Base-by-base conservation (phyloP, 2,329 filamentous ascomycete species). In the Cadophora sp. region DNA sequence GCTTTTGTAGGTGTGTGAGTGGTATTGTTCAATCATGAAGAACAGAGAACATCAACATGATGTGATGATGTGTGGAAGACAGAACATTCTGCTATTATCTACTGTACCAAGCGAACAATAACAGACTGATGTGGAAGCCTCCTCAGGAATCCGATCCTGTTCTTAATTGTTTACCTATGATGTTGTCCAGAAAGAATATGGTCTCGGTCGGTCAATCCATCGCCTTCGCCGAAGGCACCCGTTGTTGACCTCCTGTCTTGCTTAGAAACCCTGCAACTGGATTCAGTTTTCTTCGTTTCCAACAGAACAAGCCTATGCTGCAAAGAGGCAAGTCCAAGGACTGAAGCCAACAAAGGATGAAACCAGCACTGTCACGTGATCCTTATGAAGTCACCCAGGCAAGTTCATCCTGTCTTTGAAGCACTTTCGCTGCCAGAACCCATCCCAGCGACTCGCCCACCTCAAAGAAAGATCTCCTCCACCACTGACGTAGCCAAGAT, bases 401-500 rank as follows among this genome's bases (percentile, higher is more conserved):
- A 48, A 20, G 45, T 20, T 22, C 45, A 43, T 59, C 55, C 22
- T 24, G 4, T 59, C 22, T 43, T 22, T 51, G 22, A 18, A 39
- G n/a, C 14, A 13, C 8, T 13, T 5, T 4, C 36, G 3, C 16
- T 11, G 9, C 14, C 43, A 45, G 6, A 45, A 18, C 14, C n/a
- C 22, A 41, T 59, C 55, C 24, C 55, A 30, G 55, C 36, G 39
- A 30, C 13, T 33, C 56, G 41, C 24, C 14, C 8, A 16, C 16
- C 22, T 45, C 39, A 41, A 36, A 16, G 8, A 47, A 39, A 24
- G 22, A 59, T 24, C 20, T 18, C 22, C 56, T 30, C 27, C 30
- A 27, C 55, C 62, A 59, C 18, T 65, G 56, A 65, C 55, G 55
- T 24, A 18, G 62, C 62, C 62, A 65, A 65, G 62, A 11, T 39